phyloP scores from a whole-genome alignment of 176 grass and related monocot species.

The Phragmites australis region DNA sequence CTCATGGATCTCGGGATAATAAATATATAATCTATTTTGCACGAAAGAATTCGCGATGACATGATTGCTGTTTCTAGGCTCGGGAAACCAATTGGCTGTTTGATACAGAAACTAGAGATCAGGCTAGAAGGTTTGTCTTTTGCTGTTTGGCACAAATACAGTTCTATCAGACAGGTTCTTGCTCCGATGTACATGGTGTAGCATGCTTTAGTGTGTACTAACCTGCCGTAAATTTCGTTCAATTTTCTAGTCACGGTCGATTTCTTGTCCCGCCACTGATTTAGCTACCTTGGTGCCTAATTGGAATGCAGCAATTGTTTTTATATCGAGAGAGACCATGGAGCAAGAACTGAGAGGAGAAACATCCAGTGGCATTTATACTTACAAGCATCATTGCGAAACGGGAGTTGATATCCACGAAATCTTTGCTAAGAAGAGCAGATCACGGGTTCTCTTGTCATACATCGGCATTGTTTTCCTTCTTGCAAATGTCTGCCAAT shows the following conservation, averaged over 20 bases:
- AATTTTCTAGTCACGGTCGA: background rate
- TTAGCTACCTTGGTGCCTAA: slow-evolving; percentile 12
- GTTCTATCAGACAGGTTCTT: background rate
- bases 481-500: slow-evolving; percentile 43
- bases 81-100: background rate
- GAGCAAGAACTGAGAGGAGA: slow-evolving; percentile 30
- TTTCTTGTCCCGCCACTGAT: background rate
- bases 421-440: slow-evolving; percentile 68
- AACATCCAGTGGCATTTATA: slow-evolving; percentile 32
- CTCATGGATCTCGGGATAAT: background rate
- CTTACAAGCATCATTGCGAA: slow-evolving; percentile 40
- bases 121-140: background rate
- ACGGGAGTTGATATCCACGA: slow-evolving; percentile 63
- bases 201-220: background rate
- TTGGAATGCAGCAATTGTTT: slow-evolving; percentile 8
- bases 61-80: background rate
- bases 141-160: background rate
- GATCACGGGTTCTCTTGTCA: slow-evolving; percentile 46
- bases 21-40: background rate
- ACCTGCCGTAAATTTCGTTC: too few species aligned
- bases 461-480: slow-evolving; percentile 52
- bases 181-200: background rate
- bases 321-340: slow-evolving; percentile 20
- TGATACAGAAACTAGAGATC: background rate
- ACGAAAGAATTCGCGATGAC: background rate